These are phyloP conservation scores for Acacia concinna DNA, from an alignment of 331 rosid species.

Conservation along the genomic window DNA sequence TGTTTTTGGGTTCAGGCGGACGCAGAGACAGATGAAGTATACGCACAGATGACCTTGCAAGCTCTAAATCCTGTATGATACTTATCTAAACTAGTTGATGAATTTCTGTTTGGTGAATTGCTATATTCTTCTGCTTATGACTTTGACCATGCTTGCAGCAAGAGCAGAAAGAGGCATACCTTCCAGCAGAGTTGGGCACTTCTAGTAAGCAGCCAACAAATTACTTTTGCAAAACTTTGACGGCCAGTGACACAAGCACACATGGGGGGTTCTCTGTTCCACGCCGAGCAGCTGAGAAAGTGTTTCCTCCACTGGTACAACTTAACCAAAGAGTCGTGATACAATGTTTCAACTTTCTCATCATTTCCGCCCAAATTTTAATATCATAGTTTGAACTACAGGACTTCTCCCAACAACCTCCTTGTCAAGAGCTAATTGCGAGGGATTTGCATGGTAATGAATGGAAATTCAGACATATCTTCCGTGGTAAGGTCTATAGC, in stretches of 20 bases:
- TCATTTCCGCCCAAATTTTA: background rate
- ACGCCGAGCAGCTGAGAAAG: slow-evolving; percentile 96
- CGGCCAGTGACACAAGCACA: slow-evolving; percentile 96
- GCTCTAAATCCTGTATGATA: slow-evolving; percentile 72
- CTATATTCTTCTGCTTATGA: slow-evolving; percentile 20
- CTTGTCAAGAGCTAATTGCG: slow-evolving; percentile 51
- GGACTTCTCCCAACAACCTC: slow-evolving; percentile 58
- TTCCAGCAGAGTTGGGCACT: slow-evolving; percentile 49
- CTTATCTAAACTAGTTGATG: background rate
- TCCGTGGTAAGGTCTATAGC: slow-evolving; percentile 46
- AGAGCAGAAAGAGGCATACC: slow-evolving; percentile 54
- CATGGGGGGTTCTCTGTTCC: slow-evolving; percentile 99
- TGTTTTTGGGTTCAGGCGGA: slow-evolving; percentile 63
- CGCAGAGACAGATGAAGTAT: slow-evolving; percentile 89
- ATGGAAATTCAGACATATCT: slow-evolving; percentile 59
- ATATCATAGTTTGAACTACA: slow-evolving; percentile 23
- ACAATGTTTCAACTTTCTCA: background rate
- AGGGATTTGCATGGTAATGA: slow-evolving; percentile 54
- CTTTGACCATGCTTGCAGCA: slow-evolving; percentile 32
- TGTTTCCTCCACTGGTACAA: slow-evolving; percentile 84
- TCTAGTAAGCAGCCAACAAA: slow-evolving; percentile 66
- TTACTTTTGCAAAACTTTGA: slow-evolving; percentile 89
- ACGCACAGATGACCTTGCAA: slow-evolving; percentile 92
- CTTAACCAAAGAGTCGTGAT: slow-evolving; percentile 8
- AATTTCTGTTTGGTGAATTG: background rate